phyloP scores from a whole-genome alignment of 192 early-diverging fungal genomes.

The Neocallimastix lanati region DNA sequence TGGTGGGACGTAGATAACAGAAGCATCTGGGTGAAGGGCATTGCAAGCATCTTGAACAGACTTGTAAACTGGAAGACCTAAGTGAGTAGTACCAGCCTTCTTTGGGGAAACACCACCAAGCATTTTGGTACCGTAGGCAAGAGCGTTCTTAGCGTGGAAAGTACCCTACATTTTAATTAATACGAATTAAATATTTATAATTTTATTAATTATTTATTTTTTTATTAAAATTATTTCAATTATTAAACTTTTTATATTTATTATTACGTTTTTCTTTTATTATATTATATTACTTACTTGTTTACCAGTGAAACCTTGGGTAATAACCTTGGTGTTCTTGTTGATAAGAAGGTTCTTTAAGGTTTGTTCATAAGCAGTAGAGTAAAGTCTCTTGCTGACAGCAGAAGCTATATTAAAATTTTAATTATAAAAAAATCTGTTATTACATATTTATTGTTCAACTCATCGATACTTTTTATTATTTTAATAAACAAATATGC shows the following conservation, averaged over 20 bases:
- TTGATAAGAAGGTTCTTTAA: conserved; percentile 81
- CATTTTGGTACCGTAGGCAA: conserved; percentile 97
- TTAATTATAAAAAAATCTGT: too few relatives aligned
- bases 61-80: conserved; percentile 91
- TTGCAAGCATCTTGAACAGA: conserved; percentile 64
- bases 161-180: too few relatives aligned
- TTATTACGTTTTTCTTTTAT: too few relatives aligned
- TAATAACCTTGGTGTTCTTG: conserved; percentile 93
- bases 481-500: too few relatives aligned
- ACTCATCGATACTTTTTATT: too few relatives aligned
- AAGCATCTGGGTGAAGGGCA: conserved; percentile 79
- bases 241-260: too few relatives aligned
- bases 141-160: conserved; percentile 98
- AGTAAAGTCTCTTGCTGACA: conserved; percentile 3
- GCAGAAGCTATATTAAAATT: not conserved
- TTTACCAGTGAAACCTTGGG: conserved; percentile 98
- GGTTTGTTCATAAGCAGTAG: conserved; percentile 56
- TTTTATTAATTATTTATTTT: too few relatives aligned
- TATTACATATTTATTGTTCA: too few relatives aligned
- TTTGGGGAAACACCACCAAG: conserved; percentile 92
- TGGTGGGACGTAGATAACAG: conserved; percentile 99
- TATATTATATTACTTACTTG: conserved; percentile 44
- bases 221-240: not conserved
- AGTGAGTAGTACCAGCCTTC: conserved; percentile 83
- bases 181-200: too few relatives aligned